Conservation (phyloP, 2,329 filamentous ascomycete genomes). For the Plectosphaerella plurivora region DNA sequence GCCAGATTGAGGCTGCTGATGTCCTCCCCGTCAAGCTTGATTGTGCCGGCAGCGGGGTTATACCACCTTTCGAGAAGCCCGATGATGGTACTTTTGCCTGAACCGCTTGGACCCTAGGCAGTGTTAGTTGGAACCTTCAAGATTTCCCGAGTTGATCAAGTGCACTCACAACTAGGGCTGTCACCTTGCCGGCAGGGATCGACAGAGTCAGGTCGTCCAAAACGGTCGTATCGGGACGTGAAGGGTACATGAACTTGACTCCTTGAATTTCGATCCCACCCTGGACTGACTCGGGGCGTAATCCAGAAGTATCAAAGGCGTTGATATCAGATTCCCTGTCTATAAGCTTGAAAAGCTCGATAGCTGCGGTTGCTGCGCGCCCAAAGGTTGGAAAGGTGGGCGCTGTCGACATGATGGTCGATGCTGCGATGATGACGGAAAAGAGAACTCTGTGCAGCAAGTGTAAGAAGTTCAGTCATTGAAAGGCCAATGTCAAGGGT, state of each 20-base stretch:
- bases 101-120: conserved; percentile 54
- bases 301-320: conserved; percentile 13
- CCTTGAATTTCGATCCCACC: conserved; percentile 21
- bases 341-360: conserved; percentile 16
- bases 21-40: conserved; percentile 38
- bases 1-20: conserved; percentile 40
- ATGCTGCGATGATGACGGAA: conserved; percentile 17
- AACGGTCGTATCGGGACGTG: conserved; percentile 24
- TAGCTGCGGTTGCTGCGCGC: conserved; percentile 11
- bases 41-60: conserved; percentile 29
- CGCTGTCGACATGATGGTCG: conserved; percentile 12
- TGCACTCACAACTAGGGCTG: conserved; percentile 16
- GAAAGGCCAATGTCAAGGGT: conserved; percentile 14
- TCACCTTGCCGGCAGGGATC: conserved; percentile 31
- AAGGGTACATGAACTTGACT: conserved; percentile 30
- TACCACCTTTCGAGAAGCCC: conserved; percentile 59
- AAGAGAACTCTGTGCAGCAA: conserved; percentile 15
- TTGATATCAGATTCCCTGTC: conserved; percentile 17
- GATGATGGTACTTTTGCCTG: conserved; percentile 55
- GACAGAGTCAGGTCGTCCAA: conserved; percentile 25
- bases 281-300: conserved; percentile 1
- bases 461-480: conserved; percentile 20
- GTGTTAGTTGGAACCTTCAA: conserved; percentile 21
- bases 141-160: not conserved
- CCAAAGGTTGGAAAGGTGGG: conserved; percentile 14